These are phyloP conservation scores for Ceratobasidium sp. DNA, from an alignment of 1,284 basidiomycete genomes.

Conservation along the genomic window DNA sequence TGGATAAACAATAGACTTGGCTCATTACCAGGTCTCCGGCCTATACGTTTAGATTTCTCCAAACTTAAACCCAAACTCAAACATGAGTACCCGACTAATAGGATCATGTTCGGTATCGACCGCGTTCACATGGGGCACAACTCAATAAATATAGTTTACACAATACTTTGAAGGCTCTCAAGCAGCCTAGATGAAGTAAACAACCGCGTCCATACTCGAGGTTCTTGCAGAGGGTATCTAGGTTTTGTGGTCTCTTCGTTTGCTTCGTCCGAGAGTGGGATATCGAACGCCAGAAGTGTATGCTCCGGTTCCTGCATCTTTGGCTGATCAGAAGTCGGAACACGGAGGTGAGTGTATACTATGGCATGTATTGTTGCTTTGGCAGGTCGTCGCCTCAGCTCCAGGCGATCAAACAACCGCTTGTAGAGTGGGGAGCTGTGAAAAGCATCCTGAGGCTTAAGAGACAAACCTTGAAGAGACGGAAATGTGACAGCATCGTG, in stretches of 20 bases:
- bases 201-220: constrained; percentile 1
- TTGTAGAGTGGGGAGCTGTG: constrained; percentile 4
- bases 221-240: background rate
- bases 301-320: constrained; percentile 14
- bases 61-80: too few species aligned
- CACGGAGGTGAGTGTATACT: background rate
- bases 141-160: too few species aligned
- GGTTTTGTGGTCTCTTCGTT: background rate
- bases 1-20: too few species aligned
- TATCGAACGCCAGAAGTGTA: background rate
- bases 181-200: background rate
- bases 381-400: background rate
- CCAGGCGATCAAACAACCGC: background rate
- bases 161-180: background rate
- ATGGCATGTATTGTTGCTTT: background rate
- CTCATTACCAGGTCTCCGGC: too few species aligned
- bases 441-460: constrained; percentile 15
- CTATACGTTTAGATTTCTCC: too few species aligned
- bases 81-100: too few species aligned
- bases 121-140: too few species aligned
- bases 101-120: too few species aligned
- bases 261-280: background rate
- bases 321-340: background rate
- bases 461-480: background rate
- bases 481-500: background rate